phyloP scores from a whole-genome alignment of 257 asterid genomes.

The Coffea eugenioides region DNA sequence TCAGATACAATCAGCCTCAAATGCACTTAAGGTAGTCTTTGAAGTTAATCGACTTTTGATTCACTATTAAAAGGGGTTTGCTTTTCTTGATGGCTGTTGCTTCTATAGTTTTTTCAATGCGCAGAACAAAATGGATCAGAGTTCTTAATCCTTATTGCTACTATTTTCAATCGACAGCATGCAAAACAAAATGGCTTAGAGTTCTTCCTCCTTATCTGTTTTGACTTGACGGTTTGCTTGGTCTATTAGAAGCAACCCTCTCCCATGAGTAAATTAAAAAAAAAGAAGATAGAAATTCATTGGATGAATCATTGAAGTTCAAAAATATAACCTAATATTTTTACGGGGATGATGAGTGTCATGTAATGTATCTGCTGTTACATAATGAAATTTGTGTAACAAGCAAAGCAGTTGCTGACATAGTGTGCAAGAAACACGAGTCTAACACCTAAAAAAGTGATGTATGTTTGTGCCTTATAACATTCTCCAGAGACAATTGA shows the following conservation, averaged over 20 bases:
- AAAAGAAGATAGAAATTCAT: background rate
- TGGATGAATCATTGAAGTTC: background rate
- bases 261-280: background rate
- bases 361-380: background rate
- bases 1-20: constrained; percentile 73
- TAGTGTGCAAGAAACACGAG: background rate
- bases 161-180: background rate
- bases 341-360: background rate
- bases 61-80: background rate
- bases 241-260: background rate
- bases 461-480: background rate
- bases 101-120: background rate
- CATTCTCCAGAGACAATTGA: background rate
- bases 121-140: background rate
- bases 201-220: background rate
- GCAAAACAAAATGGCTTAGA: background rate
- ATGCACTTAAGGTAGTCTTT: constrained; percentile 68
- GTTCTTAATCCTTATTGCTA: background rate
- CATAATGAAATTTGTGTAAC: background rate
- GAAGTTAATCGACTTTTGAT: background rate
- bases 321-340: background rate
- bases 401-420: background rate
- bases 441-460: background rate
- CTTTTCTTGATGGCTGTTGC: background rate
- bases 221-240: background rate